Evolutionary conservation across 1,284 basidiomycete genomes (phyloP).

Genomic region (Heterobasidion parviporum): DNA sequence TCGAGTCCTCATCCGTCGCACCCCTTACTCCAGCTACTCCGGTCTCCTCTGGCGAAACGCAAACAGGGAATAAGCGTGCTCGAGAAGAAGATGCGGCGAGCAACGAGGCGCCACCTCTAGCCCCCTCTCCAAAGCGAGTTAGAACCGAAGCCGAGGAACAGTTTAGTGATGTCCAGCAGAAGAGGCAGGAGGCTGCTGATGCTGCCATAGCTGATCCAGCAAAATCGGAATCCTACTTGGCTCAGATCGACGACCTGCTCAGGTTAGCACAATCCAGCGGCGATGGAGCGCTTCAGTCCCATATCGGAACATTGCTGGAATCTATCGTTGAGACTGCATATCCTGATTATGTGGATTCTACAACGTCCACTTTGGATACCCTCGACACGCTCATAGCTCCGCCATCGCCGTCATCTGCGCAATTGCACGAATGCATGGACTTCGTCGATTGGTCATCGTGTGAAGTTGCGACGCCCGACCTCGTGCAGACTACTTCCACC

Average conservation of each 20-base stretch:
- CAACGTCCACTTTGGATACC: neutral
- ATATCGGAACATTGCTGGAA: no score
- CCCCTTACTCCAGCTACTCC: constrained; percentile 22
- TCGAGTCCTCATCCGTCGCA: constrained; percentile 20
- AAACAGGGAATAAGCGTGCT: constrained; percentile 39
- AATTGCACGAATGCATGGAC: constrained; percentile 28
- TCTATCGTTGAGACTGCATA: no score
- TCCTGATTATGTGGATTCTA: constrained; percentile 6
- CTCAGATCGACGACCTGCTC: constrained; percentile 49
- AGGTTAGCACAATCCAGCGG: no score
- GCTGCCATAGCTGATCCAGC: constrained; percentile 41
- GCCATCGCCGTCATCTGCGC: constrained; percentile 34
- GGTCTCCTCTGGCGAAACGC: constrained; percentile 20
- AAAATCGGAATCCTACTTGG: constrained; percentile 59
- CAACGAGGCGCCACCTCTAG: constrained; percentile 32
- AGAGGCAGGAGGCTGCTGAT: constrained; percentile 47
- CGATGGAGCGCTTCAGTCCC: no score
- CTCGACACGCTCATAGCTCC: constrained; percentile 9
- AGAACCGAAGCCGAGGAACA: constrained; percentile 65
- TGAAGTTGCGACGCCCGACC: constrained; percentile 58
- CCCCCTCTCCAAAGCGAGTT: constrained; percentile 59
- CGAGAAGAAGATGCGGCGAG: constrained; percentile 50
- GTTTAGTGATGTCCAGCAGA: constrained; percentile 41
- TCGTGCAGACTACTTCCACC: constrained; percentile 60
- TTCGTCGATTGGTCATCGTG: constrained; percentile 53